Evolutionary conservation across 2,329 filamentous ascomycete species (phyloP).

Genomic region (Clonostachys byssicola): DNA sequence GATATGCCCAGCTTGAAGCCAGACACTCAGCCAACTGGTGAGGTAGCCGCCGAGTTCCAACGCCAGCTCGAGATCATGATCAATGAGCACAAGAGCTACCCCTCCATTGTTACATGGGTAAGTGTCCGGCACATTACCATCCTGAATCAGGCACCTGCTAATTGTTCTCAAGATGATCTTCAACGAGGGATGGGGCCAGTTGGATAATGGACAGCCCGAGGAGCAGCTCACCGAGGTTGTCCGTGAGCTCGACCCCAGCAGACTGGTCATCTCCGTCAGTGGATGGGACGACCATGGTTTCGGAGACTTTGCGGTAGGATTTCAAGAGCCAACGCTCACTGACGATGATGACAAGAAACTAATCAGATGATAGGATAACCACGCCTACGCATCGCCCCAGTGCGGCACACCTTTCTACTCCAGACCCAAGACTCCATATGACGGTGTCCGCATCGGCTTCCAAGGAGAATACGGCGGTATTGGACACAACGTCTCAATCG

Average conservation of each 20-base stretch:
- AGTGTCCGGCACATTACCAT: slow-evolving; percentile 5
- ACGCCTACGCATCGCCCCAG: slow-evolving; percentile 68
- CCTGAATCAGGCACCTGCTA: not conserved
- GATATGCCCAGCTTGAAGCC: slow-evolving; percentile 63
- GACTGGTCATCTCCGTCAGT: slow-evolving; percentile 57
- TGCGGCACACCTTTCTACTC: slow-evolving; percentile 69
- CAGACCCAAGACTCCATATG: slow-evolving; percentile 47
- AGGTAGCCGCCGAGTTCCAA: slow-evolving; percentile 59
- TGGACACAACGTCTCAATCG: slow-evolving; percentile 58
- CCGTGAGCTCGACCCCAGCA: slow-evolving; percentile 53
- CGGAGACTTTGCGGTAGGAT: slow-evolving; percentile 45
- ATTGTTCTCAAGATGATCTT: slow-evolving; percentile 49
- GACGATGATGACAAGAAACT: not conserved
- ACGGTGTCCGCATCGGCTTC: slow-evolving; percentile 56
- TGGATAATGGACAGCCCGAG: slow-evolving; percentile 45
- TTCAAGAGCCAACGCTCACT: not conserved
- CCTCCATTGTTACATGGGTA: slow-evolving; percentile 63
- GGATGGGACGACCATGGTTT: slow-evolving; percentile 68
- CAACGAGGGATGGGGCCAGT: slow-evolving; percentile 70
- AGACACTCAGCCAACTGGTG: slow-evolving; percentile 26
- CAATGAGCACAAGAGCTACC: slow-evolving; percentile 59
- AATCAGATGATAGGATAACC: slow-evolving; percentile 48
- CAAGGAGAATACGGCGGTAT: slow-evolving; percentile 71
- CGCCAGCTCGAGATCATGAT: slow-evolving; percentile 59
- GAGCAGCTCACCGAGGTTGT: slow-evolving; percentile 50